Percentiles rank a stretch among this genome's conserved stretches.
These are phyloP conservation scores for Kwoniella shivajii DNA, from an alignment of 1,284 basidiomycete genomes.

Conservation along the genomic window DNA sequence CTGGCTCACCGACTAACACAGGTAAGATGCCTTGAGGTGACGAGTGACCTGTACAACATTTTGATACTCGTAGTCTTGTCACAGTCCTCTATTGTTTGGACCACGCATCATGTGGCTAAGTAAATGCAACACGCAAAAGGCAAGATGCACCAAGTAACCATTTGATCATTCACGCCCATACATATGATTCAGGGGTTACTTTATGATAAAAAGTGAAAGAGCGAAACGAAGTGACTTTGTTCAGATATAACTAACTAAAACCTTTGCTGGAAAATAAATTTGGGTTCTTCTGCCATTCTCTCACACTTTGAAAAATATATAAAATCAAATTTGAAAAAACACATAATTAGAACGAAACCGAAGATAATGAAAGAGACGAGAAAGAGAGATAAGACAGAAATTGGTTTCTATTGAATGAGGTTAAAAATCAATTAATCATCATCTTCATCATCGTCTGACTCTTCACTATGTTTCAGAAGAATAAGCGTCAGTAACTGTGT, in stretches of 20 bases:
- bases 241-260: not conserved
- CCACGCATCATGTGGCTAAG: too few species aligned
- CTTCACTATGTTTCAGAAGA: not conserved
- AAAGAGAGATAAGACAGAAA: not conserved
- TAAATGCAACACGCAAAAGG: too few species aligned
- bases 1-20: too few species aligned
- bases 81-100: too few species aligned
- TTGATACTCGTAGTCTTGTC: too few species aligned
- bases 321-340: not conserved
- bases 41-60: too few species aligned
- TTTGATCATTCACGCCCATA: conserved; percentile 8
- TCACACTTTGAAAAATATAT: too few species aligned
- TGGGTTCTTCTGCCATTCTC: too few species aligned
- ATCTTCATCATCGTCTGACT: conserved; percentile 38
- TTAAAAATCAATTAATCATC: conserved; percentile 25
- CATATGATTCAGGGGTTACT: conserved; percentile 9
- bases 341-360: not conserved
- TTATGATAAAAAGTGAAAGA: not conserved
- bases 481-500: not conserved
- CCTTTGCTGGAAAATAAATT: too few species aligned
- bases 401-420: not conserved
- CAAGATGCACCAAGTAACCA: too few species aligned
- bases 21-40: too few species aligned
- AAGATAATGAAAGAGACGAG: not conserved
- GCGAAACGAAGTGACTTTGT: conserved; percentile 10